Percentiles rank a stretch among this genome's conserved stretches.
Evolutionary conservation across 176 grass and related monocot species (phyloP).

Genomic region (Microstegium vimineum): DNA sequence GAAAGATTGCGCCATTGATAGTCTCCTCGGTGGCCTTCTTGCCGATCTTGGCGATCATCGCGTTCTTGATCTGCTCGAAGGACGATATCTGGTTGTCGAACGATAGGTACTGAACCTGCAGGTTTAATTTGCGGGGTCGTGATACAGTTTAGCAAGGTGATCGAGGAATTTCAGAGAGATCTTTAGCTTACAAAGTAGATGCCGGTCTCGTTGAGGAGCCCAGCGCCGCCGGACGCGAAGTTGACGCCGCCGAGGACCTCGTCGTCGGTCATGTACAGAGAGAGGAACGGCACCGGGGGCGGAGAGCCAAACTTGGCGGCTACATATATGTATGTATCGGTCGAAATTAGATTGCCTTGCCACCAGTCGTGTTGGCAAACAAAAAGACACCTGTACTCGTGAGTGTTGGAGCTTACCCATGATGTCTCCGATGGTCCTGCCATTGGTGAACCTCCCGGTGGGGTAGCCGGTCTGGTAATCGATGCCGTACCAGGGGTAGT

Average conservation of each 20-base stretch:
- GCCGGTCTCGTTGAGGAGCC: constrained; percentile 93
- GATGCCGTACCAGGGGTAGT: constrained; percentile 94
- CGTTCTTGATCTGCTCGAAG: constrained; percentile 58
- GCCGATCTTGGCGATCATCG: constrained; percentile 68
- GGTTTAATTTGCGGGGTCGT: not conserved
- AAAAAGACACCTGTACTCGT: not conserved
- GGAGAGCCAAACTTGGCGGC: constrained; percentile 78
- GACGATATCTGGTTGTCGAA: constrained; percentile 85
- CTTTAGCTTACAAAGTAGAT: constrained; percentile 74
- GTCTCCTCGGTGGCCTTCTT: constrained; percentile 55
- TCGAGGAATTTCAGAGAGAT: not conserved
- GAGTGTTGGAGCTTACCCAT: constrained; percentile 47
- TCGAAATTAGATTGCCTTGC: not conserved
- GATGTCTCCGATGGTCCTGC: constrained; percentile 90
- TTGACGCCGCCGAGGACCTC: constrained; percentile 70
- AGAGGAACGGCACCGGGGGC: constrained; percentile 63
- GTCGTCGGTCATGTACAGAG: constrained; percentile 72
- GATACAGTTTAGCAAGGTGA: not conserved
- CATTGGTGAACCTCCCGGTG: constrained; percentile 90
- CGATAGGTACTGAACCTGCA: constrained; percentile 86
- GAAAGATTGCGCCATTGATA: constrained; percentile 67
- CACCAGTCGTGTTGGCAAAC: not conserved
- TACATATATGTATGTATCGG: constrained; percentile 7
- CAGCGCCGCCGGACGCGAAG: constrained; percentile 85
- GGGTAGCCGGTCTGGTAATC: constrained; percentile 58